Conservation (phyloP, 2,329 filamentous ascomycete genomes). For the Colletotrichum tropicicola region DNA sequence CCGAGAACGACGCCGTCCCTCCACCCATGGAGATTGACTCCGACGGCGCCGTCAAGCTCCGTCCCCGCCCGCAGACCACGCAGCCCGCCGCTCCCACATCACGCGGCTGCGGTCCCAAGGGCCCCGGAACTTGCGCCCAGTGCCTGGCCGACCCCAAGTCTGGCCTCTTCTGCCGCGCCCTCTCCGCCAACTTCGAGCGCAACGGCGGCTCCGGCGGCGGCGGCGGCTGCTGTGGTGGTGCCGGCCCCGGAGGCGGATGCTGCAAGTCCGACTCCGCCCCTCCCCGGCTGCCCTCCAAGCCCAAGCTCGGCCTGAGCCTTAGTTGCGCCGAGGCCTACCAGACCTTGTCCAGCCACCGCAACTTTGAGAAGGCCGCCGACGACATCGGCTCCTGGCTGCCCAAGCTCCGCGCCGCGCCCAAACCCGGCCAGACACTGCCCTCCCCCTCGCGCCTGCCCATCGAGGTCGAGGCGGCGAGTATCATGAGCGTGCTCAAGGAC, state of each 20-base stretch:
- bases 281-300: constrained; percentile 38
- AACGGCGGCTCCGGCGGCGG: constrained; percentile 40
- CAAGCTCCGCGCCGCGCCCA: constrained; percentile 70
- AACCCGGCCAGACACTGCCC: constrained; percentile 42
- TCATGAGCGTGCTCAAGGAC: constrained; percentile 85
- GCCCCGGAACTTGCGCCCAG: constrained; percentile 82
- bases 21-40: constrained; percentile 66
- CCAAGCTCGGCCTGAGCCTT: constrained; percentile 62
- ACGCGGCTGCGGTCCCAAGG: constrained; percentile 68
- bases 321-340: constrained; percentile 83
- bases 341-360: constrained; percentile 78
- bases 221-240: constrained; percentile 68
- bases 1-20: constrained; percentile 66
- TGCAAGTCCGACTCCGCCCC: constrained; percentile 61
- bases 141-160: constrained; percentile 82
- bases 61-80: constrained; percentile 40
- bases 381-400: constrained; percentile 82
- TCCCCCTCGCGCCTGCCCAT: constrained; percentile 62
- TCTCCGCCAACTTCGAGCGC: constrained; percentile 71
- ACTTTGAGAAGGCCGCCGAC: constrained; percentile 77
- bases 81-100: constrained; percentile 41
- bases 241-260: constrained; percentile 67
- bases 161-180: constrained; percentile 83
- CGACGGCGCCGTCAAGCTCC: constrained; percentile 69
- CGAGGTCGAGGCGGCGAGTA: constrained; percentile 84